Percentiles rank a stretch among this genome's conserved stretches.
Conservation (phyloP, 805 yeast species). For the Ogataea wickerhamii region DNA sequence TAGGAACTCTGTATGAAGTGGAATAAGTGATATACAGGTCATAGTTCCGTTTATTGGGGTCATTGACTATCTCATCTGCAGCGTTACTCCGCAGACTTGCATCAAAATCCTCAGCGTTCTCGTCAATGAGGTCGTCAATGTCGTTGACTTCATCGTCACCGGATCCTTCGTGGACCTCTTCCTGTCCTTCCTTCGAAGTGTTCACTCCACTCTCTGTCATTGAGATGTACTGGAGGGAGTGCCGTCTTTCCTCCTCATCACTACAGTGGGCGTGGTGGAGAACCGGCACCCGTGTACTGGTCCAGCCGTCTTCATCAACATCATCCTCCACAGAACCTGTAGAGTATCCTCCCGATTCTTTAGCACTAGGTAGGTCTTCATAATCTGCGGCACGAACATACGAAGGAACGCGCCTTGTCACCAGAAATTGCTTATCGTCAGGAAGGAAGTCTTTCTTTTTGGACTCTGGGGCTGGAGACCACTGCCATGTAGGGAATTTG, state of each 20-base stretch:
- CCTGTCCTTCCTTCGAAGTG: constrained; percentile 6
- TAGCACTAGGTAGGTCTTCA: constrained; percentile 32
- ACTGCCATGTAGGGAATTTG: constrained; percentile 96
- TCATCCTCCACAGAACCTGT: not conserved
- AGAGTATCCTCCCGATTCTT: constrained; percentile 25
- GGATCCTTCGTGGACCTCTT: constrained; percentile 10
- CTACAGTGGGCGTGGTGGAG: constrained; percentile 18
- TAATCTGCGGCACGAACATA: constrained; percentile 63
- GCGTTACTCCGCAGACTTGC: constrained; percentile 21
- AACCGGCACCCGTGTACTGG: constrained; percentile 33
- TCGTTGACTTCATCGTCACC: constrained; percentile 39
- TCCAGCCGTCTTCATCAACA: constrained; percentile 51
- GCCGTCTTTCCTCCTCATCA: constrained; percentile 24
- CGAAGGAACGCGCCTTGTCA: constrained; percentile 88
- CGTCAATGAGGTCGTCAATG: constrained; percentile 36
- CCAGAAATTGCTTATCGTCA: constrained; percentile 76
- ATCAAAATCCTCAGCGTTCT: constrained; percentile 35
- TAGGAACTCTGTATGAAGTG: constrained; percentile 93
- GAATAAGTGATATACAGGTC: constrained; percentile 90
- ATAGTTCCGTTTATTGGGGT: constrained; percentile 59
- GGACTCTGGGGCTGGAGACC: constrained; percentile 63
- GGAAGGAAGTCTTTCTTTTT: constrained; percentile 73
- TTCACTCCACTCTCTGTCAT: constrained; percentile 24
- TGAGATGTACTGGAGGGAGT: constrained; percentile 21
- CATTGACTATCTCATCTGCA: constrained; percentile 37